Conservation (phyloP, 805 yeast species). For the Saccharomycopsis sp. region DNA sequence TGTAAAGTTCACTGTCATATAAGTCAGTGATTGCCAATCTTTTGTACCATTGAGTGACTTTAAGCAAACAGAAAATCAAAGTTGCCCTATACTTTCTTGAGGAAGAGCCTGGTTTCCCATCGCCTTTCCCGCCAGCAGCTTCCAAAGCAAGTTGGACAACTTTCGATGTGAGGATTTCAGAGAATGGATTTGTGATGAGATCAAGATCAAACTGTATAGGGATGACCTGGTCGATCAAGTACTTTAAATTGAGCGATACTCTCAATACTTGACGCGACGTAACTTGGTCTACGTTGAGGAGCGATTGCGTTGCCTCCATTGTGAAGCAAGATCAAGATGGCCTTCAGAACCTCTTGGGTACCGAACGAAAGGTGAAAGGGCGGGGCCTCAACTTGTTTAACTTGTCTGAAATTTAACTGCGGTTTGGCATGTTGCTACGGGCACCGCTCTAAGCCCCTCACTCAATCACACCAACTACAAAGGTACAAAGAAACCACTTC, state of each 20-base stretch:
- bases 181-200: conserved; percentile 32
- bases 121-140: conserved; percentile 77
- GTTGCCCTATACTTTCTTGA: conserved; percentile 58
- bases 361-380: no score
- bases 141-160: conserved; percentile 52
- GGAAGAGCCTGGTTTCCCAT: conserved; percentile 44
- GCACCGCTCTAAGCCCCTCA: no score
- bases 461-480: no score
- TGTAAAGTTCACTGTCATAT: conserved; percentile 56
- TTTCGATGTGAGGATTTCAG: conserved; percentile 36
- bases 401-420: no score
- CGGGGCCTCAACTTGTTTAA: no score
- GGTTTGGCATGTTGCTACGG: no score
- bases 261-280: conserved; percentile 62
- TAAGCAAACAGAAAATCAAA: conserved; percentile 59
- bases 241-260: conserved; percentile 65
- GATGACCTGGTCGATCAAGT: conserved; percentile 54
- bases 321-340: no score
- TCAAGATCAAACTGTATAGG: conserved; percentile 52
- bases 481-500: no score
- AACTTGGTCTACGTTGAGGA: no score
- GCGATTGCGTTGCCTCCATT: no score
- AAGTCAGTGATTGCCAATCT: conserved; percentile 49
- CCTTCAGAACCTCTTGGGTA: no score
- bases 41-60: conserved; percentile 74